Base-by-base conservation (phyloP, 2,329 filamentous ascomycete species). In the Stemphylium beticola region DNA sequence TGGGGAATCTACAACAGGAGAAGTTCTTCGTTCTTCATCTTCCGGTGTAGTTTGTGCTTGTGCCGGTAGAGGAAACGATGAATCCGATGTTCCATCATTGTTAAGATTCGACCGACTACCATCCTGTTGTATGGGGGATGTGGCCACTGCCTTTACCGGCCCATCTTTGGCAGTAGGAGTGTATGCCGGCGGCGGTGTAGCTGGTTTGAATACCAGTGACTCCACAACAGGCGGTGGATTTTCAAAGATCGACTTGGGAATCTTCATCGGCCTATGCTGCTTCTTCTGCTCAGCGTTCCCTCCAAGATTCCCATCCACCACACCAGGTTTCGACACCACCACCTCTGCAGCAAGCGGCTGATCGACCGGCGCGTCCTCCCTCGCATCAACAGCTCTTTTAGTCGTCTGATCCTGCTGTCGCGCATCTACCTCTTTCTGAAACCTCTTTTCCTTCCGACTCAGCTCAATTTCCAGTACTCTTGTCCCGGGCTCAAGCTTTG, bases 381-480 rank as follows among this genome's bases (percentile, higher is more conserved):
- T 54, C 1, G 54, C 52, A 39, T 73, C 56, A 8, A 73, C 66
- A 6, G 46, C 56, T 12, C 72, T 59, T 29, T 67, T 65, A 2
- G 69, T 73, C 12, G 67, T 74, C 49, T 74, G 73, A 39, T 74
- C 70, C 17, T 68, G 53, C 36, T 69, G 58, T 20, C 69, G 61
- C 1, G 39, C 63, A 5, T 57, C 54, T 1, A 24, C 29, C 26
- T 74, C 71, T 48, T 68, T 73, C 53, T 67, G 57, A 51, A 67
- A 76, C 49, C 77, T 76, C 69, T 79, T 81, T 65, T 87, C 84
- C 17, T 79, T 79, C 10, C 83, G 75, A 1, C 74, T 74, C 20
- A 87, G 68, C 65, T 86, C 83, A 3, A 87, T 69, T 48, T 86
- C 84, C 6, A 87, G 74, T 0, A 86, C 79, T 11, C 79, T 74